A percentile compares a stretch with the other conserved stretches of the same genome.
phyloP scores from a whole-genome alignment of 495 filamentous ascomycete species.

The Jackrogersella multiformis region DNA sequence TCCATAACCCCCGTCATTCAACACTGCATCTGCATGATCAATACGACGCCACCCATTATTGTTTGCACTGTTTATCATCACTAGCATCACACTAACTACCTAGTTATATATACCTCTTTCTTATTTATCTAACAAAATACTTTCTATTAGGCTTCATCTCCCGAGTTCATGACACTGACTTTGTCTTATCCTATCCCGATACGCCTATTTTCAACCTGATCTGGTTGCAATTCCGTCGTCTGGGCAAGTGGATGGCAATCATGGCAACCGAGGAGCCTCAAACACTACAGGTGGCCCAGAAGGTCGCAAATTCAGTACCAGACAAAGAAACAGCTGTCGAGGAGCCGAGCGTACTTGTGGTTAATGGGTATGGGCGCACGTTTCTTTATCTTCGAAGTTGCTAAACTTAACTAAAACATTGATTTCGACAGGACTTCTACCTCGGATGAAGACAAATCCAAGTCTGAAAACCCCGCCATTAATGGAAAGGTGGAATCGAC shows the following conservation, averaged over 20 bases:
- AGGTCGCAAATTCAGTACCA: constrained; percentile 17
- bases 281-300: constrained; percentile 26
- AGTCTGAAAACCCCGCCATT: constrained; percentile 35
- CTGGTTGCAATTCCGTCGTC: neutral
- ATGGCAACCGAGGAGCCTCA: constrained; percentile 47
- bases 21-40: neutral
- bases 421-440: constrained; percentile 31
- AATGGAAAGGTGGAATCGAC: constrained; percentile 37
- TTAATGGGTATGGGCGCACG: constrained; percentile 40
- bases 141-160: neutral
- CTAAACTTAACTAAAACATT: constrained; percentile 14
- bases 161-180: neutral
- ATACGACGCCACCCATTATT: too few species aligned
- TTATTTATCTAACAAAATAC: constrained; percentile 4
- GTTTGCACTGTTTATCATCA: neutral
- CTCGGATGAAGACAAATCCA: constrained; percentile 40
- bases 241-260: constrained; percentile 37
- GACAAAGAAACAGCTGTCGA: constrained; percentile 30
- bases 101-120: too few species aligned
- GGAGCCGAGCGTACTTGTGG: constrained; percentile 10
- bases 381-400: neutral
- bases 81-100: neutral
- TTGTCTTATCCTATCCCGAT: neutral
- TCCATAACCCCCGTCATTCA: neutral
- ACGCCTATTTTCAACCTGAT: neutral